phyloP scores from a whole-genome alignment of 2,329 filamentous ascomycete species.

The Phialophora expanda region DNA sequence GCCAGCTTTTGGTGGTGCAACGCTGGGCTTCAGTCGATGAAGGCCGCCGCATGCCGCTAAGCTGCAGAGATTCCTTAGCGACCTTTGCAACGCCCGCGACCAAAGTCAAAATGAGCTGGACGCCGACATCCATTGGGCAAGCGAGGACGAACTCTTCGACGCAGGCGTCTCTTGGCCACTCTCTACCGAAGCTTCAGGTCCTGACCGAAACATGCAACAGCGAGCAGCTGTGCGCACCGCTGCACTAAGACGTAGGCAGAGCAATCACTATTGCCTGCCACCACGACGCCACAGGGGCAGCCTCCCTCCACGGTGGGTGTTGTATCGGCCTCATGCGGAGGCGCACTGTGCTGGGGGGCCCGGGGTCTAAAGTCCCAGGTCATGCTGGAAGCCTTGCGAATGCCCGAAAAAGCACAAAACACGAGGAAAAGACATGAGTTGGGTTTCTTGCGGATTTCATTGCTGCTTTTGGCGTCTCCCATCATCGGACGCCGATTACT shows the following conservation, averaged over 20 bases:
- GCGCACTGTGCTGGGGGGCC: background rate
- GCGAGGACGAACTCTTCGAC: conserved; percentile 4
- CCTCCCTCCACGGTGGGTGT: background rate
- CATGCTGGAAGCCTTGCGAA: background rate
- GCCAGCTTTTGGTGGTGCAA: conserved; percentile 12
- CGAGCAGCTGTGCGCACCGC: background rate
- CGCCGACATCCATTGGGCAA: conserved; percentile 15
- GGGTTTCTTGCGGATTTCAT: background rate
- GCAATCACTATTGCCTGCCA: background rate
- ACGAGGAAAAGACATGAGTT: background rate
- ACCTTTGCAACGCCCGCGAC: conserved; percentile 16
- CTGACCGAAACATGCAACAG: conserved; percentile 1
- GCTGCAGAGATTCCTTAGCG: conserved; percentile 16
- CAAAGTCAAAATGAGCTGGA: conserved; percentile 17
- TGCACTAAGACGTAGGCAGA: background rate
- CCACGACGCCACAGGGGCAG: background rate
- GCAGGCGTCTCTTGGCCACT: conserved; percentile 8
- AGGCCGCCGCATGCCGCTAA: conserved; percentile 20
- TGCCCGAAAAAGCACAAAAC: background rate
- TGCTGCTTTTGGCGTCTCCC: background rate
- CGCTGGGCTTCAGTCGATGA: conserved; percentile 14
- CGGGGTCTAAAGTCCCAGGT: background rate
- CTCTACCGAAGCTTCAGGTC: conserved; percentile 3
- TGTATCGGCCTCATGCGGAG: background rate
- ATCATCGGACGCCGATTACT: background rate